Conservation (phyloP, 345 rosid genomes). For the Eucalyptus viminalis region DNA sequence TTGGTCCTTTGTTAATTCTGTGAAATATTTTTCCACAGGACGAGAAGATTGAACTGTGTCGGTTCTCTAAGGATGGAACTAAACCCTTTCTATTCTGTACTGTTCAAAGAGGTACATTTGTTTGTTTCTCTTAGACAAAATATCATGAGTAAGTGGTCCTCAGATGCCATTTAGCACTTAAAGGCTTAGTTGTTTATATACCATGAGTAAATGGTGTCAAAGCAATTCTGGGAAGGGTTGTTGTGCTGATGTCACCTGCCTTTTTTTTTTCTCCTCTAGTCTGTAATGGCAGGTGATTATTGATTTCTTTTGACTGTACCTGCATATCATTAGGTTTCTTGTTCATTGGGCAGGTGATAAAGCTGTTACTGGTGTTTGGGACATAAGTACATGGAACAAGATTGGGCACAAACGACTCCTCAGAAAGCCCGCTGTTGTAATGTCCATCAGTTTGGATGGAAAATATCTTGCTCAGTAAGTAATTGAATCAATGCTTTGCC, state of each 20-base stretch:
- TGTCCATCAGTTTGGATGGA: constrained; percentile 90
- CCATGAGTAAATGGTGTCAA: background rate
- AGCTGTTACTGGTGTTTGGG: constrained; percentile 64
- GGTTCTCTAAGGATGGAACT: constrained; percentile 88
- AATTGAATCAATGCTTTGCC: background rate
- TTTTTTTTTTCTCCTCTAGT: background rate
- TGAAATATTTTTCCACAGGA: constrained; percentile 30
- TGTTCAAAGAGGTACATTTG: constrained; percentile 48
- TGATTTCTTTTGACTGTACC: background rate
- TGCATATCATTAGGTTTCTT: background rate
- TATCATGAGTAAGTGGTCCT: background rate
- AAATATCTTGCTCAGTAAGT: constrained; percentile 91
- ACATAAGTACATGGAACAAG: constrained; percentile 87
- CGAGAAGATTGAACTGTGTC: constrained; percentile 75
- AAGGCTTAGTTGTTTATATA: background rate
- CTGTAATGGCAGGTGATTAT: background rate
- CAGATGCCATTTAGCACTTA: background rate
- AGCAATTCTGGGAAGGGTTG: background rate
- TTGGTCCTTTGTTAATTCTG: background rate
- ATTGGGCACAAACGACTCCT: constrained; percentile 85
- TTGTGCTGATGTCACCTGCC: background rate
- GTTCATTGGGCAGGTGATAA: constrained; percentile 45
- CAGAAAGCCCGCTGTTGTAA: constrained; percentile 60
- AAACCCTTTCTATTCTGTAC: constrained; percentile 87
- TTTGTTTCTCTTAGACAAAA: background rate